These are phyloP conservation scores for Flaveria ramosissima DNA, from an alignment of 129 eudicot genomes.

Conservation along the genomic window DNA sequence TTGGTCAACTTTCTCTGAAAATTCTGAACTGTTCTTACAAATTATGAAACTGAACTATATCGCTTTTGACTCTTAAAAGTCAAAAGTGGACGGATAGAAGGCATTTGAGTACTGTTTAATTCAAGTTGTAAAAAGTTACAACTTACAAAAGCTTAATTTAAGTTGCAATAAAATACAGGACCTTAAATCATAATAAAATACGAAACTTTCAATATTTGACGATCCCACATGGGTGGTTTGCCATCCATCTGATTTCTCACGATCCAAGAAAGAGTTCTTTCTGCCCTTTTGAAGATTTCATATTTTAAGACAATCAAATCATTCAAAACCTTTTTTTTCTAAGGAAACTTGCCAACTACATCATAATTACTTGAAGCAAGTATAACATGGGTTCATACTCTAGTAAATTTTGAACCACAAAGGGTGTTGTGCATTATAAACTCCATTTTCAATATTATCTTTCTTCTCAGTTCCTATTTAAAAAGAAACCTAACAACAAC, in stretches of 20 bases:
- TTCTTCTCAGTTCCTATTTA: background rate
- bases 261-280: slow-evolving; percentile 20
- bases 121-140: background rate
- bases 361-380: background rate
- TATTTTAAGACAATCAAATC: slow-evolving; percentile 6
- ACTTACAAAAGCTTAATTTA: background rate
- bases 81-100: background rate
- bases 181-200: too few species aligned
- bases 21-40: background rate
- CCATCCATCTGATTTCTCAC: background rate
- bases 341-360: background rate
- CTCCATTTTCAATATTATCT: background rate
- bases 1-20: background rate
- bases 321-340: background rate
- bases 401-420: slow-evolving; percentile 3
- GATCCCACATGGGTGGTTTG: slow-evolving; percentile 25
- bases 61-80: slow-evolving; percentile 19
- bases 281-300: slow-evolving; percentile 9
- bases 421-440: background rate
- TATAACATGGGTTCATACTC: background rate
- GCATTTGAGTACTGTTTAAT: background rate
- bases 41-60: background rate
- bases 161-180: background rate
- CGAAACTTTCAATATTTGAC: background rate
- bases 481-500: background rate